These are phyloP conservation scores for Leishmania turanica DNA, from an alignment of 208 protist species.

Conservation along the genomic window DNA sequence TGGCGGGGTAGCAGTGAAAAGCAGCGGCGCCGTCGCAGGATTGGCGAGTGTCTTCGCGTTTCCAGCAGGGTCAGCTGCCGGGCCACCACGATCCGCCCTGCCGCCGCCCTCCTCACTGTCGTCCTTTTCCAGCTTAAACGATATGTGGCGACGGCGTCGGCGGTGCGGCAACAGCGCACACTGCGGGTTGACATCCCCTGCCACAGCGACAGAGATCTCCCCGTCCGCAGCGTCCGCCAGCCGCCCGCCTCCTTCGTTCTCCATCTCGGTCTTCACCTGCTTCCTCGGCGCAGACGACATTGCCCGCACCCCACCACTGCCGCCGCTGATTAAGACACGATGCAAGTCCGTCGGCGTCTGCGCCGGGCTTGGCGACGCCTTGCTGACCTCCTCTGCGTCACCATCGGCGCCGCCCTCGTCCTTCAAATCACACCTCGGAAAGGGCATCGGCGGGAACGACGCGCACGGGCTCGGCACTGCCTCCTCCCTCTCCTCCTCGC, in stretches of 20 bases:
- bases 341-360: not conserved
- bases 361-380: not conserved
- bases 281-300: not conserved
- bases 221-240: not conserved
- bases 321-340: not conserved
- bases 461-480: not conserved
- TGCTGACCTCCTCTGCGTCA: too few relatives aligned
- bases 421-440: too few relatives aligned
- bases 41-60: not conserved
- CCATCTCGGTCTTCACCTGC: not conserved
- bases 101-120: not conserved
- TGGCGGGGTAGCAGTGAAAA: not conserved
- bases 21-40: not conserved
- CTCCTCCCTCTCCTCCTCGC: not conserved
- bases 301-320: not conserved
- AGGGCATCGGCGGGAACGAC: not conserved
- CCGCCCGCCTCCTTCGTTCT: not conserved
- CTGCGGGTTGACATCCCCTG: not conserved
- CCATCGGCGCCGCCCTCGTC: not conserved
- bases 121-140: conserved; percentile 26
- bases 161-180: not conserved
- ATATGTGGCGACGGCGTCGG: conserved; percentile 21
- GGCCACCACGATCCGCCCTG: not conserved
- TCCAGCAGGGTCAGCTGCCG: not conserved
- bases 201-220: not conserved